Percentiles rank a stretch among this genome's conserved stretches.
These are phyloP conservation scores for Chrysoporthe cubensis DNA, from an alignment of 2,329 filamentous ascomycete genomes.

Conservation along the genomic window DNA sequence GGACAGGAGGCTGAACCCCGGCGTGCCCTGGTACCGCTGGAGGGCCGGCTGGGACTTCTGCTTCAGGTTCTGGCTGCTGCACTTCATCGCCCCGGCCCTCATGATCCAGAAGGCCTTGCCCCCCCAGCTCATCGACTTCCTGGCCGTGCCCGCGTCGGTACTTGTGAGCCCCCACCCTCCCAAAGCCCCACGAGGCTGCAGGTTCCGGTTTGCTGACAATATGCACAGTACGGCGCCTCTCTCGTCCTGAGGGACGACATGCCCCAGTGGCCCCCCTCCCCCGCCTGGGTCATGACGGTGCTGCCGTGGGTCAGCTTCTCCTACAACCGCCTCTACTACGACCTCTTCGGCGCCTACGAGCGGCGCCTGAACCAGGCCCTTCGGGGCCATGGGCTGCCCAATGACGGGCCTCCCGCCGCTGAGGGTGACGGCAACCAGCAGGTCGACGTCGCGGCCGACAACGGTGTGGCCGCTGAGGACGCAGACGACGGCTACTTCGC, in stretches of 20 bases:
- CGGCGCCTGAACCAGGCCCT: slow-evolving; percentile 52
- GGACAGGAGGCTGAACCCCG: slow-evolving; percentile 20
- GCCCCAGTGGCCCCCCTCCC: slow-evolving; percentile 58
- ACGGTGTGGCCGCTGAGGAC: slow-evolving; percentile 27
- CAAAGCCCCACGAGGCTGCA: no score
- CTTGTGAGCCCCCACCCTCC: slow-evolving; percentile 39
- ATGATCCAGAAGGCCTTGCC: slow-evolving; percentile 50
- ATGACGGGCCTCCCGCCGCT: slow-evolving; percentile 30
- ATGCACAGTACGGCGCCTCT: slow-evolving; percentile 50
- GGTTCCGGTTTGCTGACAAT: slow-evolving; percentile 12
- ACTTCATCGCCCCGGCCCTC: slow-evolving; percentile 51
- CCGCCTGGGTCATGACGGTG: slow-evolving; percentile 52
- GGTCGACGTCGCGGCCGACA: slow-evolving; percentile 21
- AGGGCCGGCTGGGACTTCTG: slow-evolving; percentile 27
- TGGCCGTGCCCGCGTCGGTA: slow-evolving; percentile 48
- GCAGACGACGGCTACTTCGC: slow-evolving; percentile 33
- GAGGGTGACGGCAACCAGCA: slow-evolving; percentile 22
- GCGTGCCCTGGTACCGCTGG: slow-evolving; percentile 23
- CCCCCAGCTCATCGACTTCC: slow-evolving; percentile 43
- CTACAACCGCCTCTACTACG: slow-evolving; percentile 52
- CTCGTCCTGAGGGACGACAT: slow-evolving; percentile 51
- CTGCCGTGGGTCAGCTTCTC: slow-evolving; percentile 49
- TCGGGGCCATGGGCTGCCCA: slow-evolving; percentile 38
- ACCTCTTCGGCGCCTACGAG: slow-evolving; percentile 52
- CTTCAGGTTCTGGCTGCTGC: slow-evolving; percentile 40